Evolutionary conservation across 2,329 filamentous ascomycete genomes (phyloP).

Genomic region (Alternaria brassicae): DNA sequence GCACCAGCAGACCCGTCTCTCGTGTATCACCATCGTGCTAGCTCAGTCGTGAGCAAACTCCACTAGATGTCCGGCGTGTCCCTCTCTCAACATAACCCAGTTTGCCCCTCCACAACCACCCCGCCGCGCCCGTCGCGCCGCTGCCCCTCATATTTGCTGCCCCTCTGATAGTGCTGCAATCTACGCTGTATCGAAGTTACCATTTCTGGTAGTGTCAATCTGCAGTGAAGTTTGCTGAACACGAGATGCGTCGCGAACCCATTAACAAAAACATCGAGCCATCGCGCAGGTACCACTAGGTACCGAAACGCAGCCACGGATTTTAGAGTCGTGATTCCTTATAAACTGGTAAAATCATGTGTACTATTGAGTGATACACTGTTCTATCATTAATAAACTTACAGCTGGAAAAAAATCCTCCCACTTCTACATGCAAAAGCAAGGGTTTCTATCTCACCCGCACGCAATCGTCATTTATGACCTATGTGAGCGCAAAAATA

Average conservation of each 20-base stretch:
- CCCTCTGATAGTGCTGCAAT: constrained; percentile 28
- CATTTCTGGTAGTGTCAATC: background rate
- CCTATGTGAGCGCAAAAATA: constrained; percentile 10
- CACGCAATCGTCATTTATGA: background rate
- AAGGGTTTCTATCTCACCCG: background rate
- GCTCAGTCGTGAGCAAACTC: background rate
- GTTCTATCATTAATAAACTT: background rate
- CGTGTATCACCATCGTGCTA: background rate
- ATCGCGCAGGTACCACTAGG: background rate
- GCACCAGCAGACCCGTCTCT: background rate
- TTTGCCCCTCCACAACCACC: constrained; percentile 19
- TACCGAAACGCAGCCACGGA: background rate
- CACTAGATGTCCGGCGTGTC: background rate
- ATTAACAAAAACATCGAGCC: background rate
- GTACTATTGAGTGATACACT: background rate
- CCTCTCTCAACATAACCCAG: constrained; percentile 1
- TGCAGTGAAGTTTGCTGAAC: background rate
- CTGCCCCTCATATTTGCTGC: constrained; percentile 22
- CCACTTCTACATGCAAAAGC: background rate
- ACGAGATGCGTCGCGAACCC: background rate
- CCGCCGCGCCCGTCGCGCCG: constrained; percentile 14
- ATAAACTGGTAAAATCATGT: background rate
- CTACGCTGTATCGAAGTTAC: background rate
- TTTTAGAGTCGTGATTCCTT: background rate
- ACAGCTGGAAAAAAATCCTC: too few species aligned